phyloP scores from a whole-genome alignment of 805 yeast genomes.

The Candida stauntonica region DNA sequence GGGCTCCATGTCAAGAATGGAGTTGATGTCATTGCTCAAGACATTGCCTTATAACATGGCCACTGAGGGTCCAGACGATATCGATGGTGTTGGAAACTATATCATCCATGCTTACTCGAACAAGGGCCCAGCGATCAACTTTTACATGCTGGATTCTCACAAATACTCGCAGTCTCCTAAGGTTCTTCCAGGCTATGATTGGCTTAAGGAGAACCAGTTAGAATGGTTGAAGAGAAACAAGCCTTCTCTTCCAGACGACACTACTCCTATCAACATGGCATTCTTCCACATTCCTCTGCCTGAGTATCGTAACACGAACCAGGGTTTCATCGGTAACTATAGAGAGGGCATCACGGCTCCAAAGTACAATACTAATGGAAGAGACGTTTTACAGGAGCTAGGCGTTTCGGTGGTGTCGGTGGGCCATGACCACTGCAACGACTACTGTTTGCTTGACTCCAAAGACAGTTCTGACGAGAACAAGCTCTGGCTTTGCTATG shows the following conservation, averaged over 20 bases:
- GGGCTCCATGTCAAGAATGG: conserved; percentile 58
- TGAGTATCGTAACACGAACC: conserved; percentile 56
- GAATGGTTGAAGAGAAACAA: conserved; percentile 42
- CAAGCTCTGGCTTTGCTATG: conserved; percentile 80
- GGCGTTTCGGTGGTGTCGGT: conserved; percentile 75
- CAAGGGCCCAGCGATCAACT: conserved; percentile 43
- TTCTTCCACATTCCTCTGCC: conserved; percentile 94
- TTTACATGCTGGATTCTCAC: conserved; percentile 85
- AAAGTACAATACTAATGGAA: conserved; percentile 59
- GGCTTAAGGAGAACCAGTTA: conserved; percentile 69
- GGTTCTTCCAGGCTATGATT: conserved; percentile 76
- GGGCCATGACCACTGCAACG: conserved; percentile 97
- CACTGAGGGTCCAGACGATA: conserved; percentile 54
- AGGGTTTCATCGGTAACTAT: conserved; percentile 51
- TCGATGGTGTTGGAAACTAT: conserved; percentile 86
- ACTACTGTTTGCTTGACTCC: conserved; percentile 68
- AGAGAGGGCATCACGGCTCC: conserved; percentile 84
- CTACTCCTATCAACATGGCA: conserved; percentile 66
- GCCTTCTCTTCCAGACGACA: conserved; percentile 25
- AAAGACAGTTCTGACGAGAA: conserved; percentile 25
- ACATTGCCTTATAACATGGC: conserved; percentile 68
- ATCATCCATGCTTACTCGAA: conserved; percentile 41
- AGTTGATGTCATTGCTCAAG: conserved; percentile 53
- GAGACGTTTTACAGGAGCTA: conserved; percentile 50
- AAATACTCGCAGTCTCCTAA: conserved; percentile 66